A percentile compares a stretch with the other conserved stretches of the same genome.
Evolutionary conservation across 768 basidiomycete species (phyloP).

Genomic region (Ramaria rubella): DNA sequence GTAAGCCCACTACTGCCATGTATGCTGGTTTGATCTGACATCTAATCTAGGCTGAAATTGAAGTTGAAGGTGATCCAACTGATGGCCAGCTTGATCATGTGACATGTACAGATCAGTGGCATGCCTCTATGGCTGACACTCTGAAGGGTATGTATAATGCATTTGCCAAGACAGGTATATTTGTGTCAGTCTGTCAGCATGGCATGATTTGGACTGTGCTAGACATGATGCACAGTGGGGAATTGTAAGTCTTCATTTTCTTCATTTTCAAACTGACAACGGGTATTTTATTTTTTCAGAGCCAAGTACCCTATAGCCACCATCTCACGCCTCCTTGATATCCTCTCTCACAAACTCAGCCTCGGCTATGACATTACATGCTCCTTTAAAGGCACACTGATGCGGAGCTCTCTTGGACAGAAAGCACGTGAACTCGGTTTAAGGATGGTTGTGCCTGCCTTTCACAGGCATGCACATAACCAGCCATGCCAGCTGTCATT

Average conservation of each 20-base stretch:
- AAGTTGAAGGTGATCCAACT: slow-evolving; percentile 2
- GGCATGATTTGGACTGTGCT: slow-evolving; percentile 24
- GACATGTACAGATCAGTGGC: slow-evolving; percentile 3
- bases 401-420: not conserved
- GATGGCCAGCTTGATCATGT: not conserved
- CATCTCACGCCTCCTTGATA: not conserved
- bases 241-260: not conserved
- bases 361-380: not conserved
- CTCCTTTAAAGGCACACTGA: not conserved
- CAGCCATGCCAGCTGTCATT: not conserved
- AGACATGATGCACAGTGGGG: slow-evolving; percentile 31
- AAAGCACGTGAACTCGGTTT: not conserved
- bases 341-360: not conserved
- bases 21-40: not conserved
- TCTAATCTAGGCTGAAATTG: not conserved
- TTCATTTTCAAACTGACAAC: not conserved
- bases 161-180: slow-evolving; percentile 34
- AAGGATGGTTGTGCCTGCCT: too few species aligned
- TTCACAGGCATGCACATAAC: not conserved
- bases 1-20: not conserved
- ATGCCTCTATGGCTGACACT: not conserved
- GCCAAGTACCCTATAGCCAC: not conserved
- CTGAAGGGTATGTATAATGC: slow-evolving; percentile 17
- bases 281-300: not conserved
- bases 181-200: slow-evolving; percentile 31